Base-by-base conservation (phyloP, 2,329 filamentous ascomycete species). In the Metarhizium robertsii region DNA sequence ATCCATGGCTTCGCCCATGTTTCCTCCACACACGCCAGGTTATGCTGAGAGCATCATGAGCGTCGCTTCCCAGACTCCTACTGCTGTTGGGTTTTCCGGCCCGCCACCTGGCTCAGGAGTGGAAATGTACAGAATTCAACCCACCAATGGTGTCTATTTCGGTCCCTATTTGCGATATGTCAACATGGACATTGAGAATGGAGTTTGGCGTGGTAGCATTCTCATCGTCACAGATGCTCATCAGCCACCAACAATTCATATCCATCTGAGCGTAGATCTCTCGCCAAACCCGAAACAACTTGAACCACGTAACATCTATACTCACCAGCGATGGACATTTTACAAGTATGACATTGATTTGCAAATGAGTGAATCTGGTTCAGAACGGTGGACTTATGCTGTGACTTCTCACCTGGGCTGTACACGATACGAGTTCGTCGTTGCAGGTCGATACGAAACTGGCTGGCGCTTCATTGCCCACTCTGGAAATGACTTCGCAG, bases 141-240 rank as follows among this genome's bases (percentile, higher is more conserved):
- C 94, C 1, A 96, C 91, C 0, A 99, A 99, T 62, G 91, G 91
- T 4, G 94, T 99, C 2, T 99, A 99, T 73, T 99, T 99, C 71
- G 94, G 94, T 0, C 94, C 94, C 0, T 97, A 97, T 67, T 76
- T 99, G 50, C 82, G 94, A 64, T 99, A 99, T 67, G 89, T 89
- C 34, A 99, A 99, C 65, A 97, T 99, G 91, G 90, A 99, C 61
- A 72, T 97, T 50, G 92, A 97, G 67, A 86, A 86, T 60, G 92
- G 94, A 1, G 67, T 90, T 11, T 99, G 94, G 94, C 76, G 92
- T 18, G 94, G 94, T 18, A 96, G 92, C 49, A 96, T 99, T 63
- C 78, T 99, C 69, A 82, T 99, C 42, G 86, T 97, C 30, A 95
- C 92, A 1, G 94, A 97, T 69, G 85, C 87, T 1, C 87, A 88